Evolutionary conservation across 2,329 filamentous ascomycete species (phyloP), one percentile per base, ranked within the genome.

Genomic region (Celoporthe dispersa): DNA sequence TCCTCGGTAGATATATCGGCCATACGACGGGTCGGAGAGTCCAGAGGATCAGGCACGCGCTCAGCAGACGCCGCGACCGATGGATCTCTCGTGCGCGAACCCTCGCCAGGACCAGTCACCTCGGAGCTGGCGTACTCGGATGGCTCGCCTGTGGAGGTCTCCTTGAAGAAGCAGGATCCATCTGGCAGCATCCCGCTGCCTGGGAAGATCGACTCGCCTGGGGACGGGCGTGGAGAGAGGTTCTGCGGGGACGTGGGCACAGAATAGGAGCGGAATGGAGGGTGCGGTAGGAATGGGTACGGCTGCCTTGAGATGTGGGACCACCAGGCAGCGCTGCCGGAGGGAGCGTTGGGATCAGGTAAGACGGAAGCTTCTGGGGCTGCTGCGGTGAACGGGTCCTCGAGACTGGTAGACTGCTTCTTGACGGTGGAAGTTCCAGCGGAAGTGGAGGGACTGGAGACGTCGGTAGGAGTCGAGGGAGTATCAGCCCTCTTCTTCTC

Each of bases 141-240:
- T 2, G 33, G 33, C 65, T 51, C 65, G 6, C 39, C 55, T 2
- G n/a, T 37, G 12, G 70, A 71, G 28, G 68, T 66, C 28, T 67
- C 65, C 7, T 55, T 61, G 33, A 64, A 63, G 39, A 28, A 44
- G 33, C 31, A 19, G 16, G 44, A 16, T 11, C 61, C 68, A 31
- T 63, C 51, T 1, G 70, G 70, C 31, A 55, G 28, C 51, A 67
- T 33, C 28, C 51, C 31, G 12, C 48, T 6, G 33, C 51, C 4
- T 25, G 66, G 28, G 64, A 68, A 39, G 41, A 57, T 12, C 1
- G 70, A 62, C n/a, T 37, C 67, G 63, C 11, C n/a, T 25, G 22
- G 60, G 0, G 31, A 64, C 1, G 33, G 41, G 14, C 9, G n/a
- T 6, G 16, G 9, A 7, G 16, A 9, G 28, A 22, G 33, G 9